Percentiles rank a stretch among this genome's conserved stretches.
These are phyloP conservation scores for Tuber indicum DNA, from an alignment of 495 filamentous ascomycete genomes.

Conservation along the genomic window DNA sequence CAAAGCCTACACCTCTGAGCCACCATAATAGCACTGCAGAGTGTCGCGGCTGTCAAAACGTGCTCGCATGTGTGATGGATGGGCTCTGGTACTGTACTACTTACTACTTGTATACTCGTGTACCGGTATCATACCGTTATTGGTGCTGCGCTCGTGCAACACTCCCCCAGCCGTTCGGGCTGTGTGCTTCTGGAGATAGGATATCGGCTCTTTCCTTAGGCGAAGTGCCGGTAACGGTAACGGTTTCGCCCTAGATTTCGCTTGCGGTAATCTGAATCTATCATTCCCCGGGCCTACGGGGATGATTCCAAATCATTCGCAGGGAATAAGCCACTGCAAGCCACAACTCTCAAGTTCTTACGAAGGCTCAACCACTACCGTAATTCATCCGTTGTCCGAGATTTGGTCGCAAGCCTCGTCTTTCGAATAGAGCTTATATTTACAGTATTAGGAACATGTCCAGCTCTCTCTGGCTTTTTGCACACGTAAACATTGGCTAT, in stretches of 20 bases:
- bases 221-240: neutral
- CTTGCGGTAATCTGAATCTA: neutral
- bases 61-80: neutral
- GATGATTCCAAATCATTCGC: neutral
- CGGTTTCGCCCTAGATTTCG: neutral
- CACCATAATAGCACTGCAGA: neutral
- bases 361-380: neutral
- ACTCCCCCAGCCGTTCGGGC: neutral
- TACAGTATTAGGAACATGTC: neutral
- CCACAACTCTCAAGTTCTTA: neutral
- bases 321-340: neutral
- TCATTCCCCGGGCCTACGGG: neutral
- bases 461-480: neutral
- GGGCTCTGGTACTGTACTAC: neutral
- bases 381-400: neutral
- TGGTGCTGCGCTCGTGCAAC: neutral
- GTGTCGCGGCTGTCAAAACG: neutral
- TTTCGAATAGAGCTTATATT: neutral
- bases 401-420: neutral
- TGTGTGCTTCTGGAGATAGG: neutral
- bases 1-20: neutral
- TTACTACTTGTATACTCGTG: too few species aligned
- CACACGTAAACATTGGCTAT: neutral
- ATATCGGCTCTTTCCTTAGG: neutral
- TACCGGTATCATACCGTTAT: neutral